Evolutionary conservation across 192 early-diverging fungal species (phyloP).

Genomic region (Coemansia reversa): DNA sequence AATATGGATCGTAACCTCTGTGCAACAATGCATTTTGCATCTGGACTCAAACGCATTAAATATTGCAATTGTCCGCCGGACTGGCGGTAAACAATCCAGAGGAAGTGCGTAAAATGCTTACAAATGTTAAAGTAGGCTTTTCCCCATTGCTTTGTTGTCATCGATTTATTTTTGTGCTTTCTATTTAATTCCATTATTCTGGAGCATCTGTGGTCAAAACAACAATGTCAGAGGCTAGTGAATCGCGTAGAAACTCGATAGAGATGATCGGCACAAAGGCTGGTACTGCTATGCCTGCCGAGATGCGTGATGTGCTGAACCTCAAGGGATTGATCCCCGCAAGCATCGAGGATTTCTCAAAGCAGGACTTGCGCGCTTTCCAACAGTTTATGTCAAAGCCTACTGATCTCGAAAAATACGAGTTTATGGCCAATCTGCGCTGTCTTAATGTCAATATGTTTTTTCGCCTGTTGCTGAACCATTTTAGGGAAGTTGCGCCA

Average conservation of each 20-base stretch:
- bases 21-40: no score
- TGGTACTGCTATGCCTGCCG: slow-evolving; percentile 30
- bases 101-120: no score
- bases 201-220: no score
- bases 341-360: slow-evolving; percentile 66
- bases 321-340: slow-evolving; percentile 72
- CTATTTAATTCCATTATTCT: no score
- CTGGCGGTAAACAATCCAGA: no score
- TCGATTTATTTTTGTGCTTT: no score
- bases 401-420: slow-evolving; percentile 75
- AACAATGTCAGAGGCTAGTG: slow-evolving; percentile 1
- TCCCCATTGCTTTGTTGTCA: no score
- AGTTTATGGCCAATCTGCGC: slow-evolving; percentile 76
- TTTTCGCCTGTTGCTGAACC: slow-evolving; percentile 72
- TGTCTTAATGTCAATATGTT: slow-evolving; percentile 79
- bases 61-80: no score
- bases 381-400: slow-evolving; percentile 66
- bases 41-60: no score
- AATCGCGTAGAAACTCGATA: slow-evolving; percentile 51
- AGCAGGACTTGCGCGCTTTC: slow-evolving; percentile 72
- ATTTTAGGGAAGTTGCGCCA: slow-evolving; percentile 74
- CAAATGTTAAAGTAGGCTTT: no score
- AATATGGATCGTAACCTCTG: no score
- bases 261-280: slow-evolving; percentile 42
- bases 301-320: slow-evolving; percentile 56